Conservation (phyloP, 2,329 filamentous ascomycete species). For the Byssoonygena ceratinophila region DNA sequence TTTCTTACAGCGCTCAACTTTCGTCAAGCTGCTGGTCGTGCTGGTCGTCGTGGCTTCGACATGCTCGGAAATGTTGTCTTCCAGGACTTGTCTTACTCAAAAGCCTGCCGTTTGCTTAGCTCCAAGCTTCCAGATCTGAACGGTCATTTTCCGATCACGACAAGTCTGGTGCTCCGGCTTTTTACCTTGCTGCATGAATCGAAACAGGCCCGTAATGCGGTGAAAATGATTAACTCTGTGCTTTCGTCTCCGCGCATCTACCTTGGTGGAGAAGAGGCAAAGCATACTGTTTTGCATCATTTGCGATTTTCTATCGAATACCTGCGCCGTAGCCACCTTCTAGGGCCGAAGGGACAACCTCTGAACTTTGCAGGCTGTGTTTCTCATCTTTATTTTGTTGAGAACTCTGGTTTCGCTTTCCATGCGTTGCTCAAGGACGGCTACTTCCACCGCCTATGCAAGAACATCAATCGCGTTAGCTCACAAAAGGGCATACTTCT, state of each 20-base stretch:
- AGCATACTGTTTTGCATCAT: constrained; percentile 62
- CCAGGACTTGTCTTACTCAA: constrained; percentile 50
- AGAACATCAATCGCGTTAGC: constrained; percentile 41
- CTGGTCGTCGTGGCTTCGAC: constrained; percentile 70
- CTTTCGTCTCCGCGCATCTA: constrained; percentile 60
- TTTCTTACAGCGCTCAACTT: constrained; percentile 67
- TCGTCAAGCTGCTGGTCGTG: constrained; percentile 64
- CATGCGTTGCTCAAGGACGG: constrained; percentile 61
- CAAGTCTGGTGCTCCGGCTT: constrained; percentile 58
- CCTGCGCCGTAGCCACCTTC: constrained; percentile 55
- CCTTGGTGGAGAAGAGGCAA: constrained; percentile 57
- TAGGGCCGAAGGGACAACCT: constrained; percentile 51
- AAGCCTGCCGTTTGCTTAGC: constrained; percentile 59
- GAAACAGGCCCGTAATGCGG: constrained; percentile 51
- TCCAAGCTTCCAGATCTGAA: constrained; percentile 62
- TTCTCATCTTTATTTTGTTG: constrained; percentile 64
- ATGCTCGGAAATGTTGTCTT: constrained; percentile 73
- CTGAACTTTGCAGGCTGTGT: constrained; percentile 63
- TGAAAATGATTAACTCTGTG: constrained; percentile 53
- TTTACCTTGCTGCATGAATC: constrained; percentile 58
- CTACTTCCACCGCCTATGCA: constrained; percentile 57
- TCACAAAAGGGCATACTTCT: constrained; percentile 41
- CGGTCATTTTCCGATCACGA: constrained; percentile 69
- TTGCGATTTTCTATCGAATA: constrained; percentile 74
- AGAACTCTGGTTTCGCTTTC: constrained; percentile 66